Evolutionary conservation across 106 monocot genomes (phyloP), one percentile per base, ranked within the genome.

Genomic region (Platanthera zijinensis): DNA sequence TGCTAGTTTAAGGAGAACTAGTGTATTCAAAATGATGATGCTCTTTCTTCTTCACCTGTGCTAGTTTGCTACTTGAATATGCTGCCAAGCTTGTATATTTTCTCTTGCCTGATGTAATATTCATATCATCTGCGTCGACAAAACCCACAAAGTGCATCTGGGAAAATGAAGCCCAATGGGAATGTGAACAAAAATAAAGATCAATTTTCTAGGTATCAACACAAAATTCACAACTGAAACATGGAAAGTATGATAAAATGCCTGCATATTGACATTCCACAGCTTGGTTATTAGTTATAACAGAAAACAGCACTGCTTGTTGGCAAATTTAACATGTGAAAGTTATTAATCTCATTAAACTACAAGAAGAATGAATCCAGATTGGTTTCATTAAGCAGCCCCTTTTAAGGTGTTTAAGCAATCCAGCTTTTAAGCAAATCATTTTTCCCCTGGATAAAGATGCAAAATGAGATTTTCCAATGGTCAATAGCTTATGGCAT

Each of bases 121-220:
- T 94, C 97, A 99, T 89, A 81, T 92, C 97, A 66, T 97, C 84
- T 17, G 93, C 70, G 71, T 97, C 90, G 45, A 89, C 91, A 83
- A 87, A 97, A 52, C 91, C 96, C 19, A 97, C 83, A 76, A 47
- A 76, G 78, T 97, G 96, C 96, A 97, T 93, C 96, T 97, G 52
- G 54, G 32, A 83, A 80, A 75, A 51, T 52, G 84, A 62, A 51
- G 47, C 50, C 15, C 48, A 19, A 68, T 11, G n/a, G 6, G 30
- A 21, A 30, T 32, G 19, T 64, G 21, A 66, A 50, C 25, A 15
- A 75, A 63, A 54, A 12, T 50, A 28, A 52, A 32, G 50, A 0
- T 68, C 22, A 69, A 64, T 17, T 45, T 69, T 69, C 19, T 45
- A 46, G 46, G 15, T 46, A 69, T 69, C 11, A 69, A 19, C 18